Percentiles rank a stretch among this genome's conserved stretches.
Conservation (phyloP, 108 stramenopile species). For the Cyclotella atomus region DNA sequence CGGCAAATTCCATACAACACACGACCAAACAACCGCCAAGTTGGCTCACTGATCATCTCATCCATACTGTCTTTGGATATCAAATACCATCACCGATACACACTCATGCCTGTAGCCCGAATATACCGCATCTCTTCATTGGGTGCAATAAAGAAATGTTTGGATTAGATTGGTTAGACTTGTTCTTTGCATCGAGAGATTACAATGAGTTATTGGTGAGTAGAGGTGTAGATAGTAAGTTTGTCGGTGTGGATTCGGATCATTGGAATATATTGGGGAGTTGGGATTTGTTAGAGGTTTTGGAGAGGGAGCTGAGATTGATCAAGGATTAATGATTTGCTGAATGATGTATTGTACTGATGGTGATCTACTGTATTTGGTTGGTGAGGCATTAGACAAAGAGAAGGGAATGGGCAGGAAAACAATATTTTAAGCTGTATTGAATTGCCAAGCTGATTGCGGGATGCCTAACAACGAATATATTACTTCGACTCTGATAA, state of each 20-base stretch:
- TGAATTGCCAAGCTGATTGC: too few relatives aligned
- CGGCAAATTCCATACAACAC: neutral
- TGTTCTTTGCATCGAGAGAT: conserved; percentile 54
- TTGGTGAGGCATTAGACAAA: too few relatives aligned
- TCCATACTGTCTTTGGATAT: conserved; percentile 38
- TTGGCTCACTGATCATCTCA: conserved; percentile 45
- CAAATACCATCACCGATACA: conserved; percentile 55
- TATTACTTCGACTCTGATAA: too few relatives aligned
- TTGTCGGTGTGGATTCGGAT: conserved; percentile 48
- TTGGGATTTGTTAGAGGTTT: conserved; percentile 31
- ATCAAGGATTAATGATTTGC: too few relatives aligned
- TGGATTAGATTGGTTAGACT: conserved; percentile 56
- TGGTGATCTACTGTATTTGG: too few relatives aligned
- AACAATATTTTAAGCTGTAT: neutral
- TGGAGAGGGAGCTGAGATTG: conserved; percentile 46
- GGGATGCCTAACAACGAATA: too few relatives aligned
- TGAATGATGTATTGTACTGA: too few relatives aligned
- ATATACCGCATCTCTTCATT: conserved; percentile 50
- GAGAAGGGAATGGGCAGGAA: too few relatives aligned
- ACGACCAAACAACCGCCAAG: conserved; percentile 1
- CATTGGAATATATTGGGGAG: conserved; percentile 69
- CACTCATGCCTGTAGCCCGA: conserved; percentile 24
- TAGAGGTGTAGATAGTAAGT: conserved; percentile 35
- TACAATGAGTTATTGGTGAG: conserved; percentile 36
- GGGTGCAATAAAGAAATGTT: conserved; percentile 65